Conservation (phyloP, 202 grass and related monocot genomes). For the Dendrocalamus latiflorus region DNA sequence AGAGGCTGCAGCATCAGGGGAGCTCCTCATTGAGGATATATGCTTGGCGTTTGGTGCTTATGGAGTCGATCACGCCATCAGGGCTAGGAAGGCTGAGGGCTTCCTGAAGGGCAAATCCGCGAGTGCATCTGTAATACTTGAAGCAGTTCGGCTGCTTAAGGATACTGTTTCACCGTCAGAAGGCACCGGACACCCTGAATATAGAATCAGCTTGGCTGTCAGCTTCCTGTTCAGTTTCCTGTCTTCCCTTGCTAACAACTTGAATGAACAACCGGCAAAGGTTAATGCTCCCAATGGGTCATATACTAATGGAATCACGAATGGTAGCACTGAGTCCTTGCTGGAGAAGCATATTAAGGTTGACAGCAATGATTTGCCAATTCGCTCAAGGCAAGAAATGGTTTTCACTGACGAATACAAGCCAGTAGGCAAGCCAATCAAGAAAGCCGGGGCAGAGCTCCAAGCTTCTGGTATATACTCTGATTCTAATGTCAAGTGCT, state of each 20-base stretch:
- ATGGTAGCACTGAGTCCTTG: not conserved
- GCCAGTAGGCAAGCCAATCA: slow-evolving; percentile 59
- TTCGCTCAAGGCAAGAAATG: slow-evolving; percentile 63
- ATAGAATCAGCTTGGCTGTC: slow-evolving; percentile 58
- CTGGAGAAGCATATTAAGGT: not conserved
- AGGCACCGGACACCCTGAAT: slow-evolving; percentile 51
- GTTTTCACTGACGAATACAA: slow-evolving; percentile 52
- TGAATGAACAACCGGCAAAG: not conserved
- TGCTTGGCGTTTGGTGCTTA: slow-evolving; percentile 64
- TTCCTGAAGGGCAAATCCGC: slow-evolving; percentile 61
- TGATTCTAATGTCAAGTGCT: not conserved
- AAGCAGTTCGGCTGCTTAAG: slow-evolving; percentile 65
- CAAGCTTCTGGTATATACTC: slow-evolving; percentile 73
- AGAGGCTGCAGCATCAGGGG: slow-evolving; percentile 28
- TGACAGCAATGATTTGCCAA: slow-evolving; percentile 27
- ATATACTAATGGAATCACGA: not conserved
- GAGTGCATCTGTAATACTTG: slow-evolving; percentile 43
- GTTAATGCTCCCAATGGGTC: not conserved
- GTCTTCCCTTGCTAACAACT: slow-evolving; percentile 33
- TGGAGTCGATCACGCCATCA: slow-evolving; percentile 51
- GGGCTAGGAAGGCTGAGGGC: slow-evolving; percentile 59
- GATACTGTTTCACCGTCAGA: slow-evolving; percentile 40
- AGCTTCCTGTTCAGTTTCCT: slow-evolving; percentile 77
- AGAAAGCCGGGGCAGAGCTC: slow-evolving; percentile 63
- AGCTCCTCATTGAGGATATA: slow-evolving; percentile 48